A percentile compares a stretch with the other conserved stretches of the same genome.
Conservation (phyloP, 129 eudicot genomes). For the Pseudognaphalium luteoalbum region DNA sequence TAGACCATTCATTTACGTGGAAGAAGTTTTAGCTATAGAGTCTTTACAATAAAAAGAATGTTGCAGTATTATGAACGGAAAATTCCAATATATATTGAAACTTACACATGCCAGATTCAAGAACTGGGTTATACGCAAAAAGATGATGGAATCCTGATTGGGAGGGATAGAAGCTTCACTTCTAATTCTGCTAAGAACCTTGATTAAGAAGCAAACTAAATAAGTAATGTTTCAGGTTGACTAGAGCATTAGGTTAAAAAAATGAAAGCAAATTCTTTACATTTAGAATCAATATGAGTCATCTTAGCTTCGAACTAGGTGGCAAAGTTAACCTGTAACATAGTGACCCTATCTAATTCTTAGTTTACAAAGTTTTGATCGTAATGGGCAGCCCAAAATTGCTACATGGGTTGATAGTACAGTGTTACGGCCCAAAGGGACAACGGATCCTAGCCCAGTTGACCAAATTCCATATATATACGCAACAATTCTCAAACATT, state of each 20-base stretch:
- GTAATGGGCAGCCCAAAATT: not conserved
- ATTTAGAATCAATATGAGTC: not conserved
- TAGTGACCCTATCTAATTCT: not conserved
- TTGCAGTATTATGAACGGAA: not conserved
- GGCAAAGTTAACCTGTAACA: not conserved
- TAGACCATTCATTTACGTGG: not conserved
- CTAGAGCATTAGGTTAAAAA: not conserved
- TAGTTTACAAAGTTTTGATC: not conserved
- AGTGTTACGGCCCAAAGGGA: not conserved
- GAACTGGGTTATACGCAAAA: slow-evolving; percentile 13
- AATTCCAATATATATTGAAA: not conserved
- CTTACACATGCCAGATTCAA: slow-evolving; percentile 16
- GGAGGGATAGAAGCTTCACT: slow-evolving; percentile 2
- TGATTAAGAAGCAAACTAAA: not conserved
- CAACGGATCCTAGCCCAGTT: not conserved
- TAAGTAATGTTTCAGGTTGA: not conserved
- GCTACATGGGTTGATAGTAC: not conserved
- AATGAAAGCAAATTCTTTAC: not conserved
- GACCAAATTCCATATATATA: not conserved
- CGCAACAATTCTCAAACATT: not conserved
- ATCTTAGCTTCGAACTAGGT: not conserved
- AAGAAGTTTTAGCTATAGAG: not conserved
- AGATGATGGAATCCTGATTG: slow-evolving; percentile 17
- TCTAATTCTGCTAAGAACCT: slow-evolving; percentile 1
- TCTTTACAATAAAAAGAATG: slow-evolving; percentile 1